Evolutionary conservation across 2,329 filamentous ascomycete genomes (phyloP).

Genomic region (Fonsecaea erecta): DNA sequence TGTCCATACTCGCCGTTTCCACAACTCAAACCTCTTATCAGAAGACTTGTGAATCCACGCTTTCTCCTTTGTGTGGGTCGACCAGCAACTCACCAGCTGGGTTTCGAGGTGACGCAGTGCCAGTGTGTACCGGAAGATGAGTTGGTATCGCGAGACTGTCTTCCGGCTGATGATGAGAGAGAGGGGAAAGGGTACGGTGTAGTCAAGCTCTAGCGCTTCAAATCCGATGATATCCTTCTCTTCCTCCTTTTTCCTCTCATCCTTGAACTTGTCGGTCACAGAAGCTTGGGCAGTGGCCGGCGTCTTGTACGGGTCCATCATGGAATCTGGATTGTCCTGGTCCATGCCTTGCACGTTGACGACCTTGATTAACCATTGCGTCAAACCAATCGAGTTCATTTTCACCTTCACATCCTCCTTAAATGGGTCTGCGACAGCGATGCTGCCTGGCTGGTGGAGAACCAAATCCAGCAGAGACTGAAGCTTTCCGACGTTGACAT

Average conservation of each 20-base stretch:
- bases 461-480: conserved; percentile 96
- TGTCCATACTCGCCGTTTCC: conserved; percentile 93
- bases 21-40: conserved; percentile 76
- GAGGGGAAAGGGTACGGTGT: conserved; percentile 90
- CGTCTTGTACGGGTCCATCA: conserved; percentile 72
- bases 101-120: conserved; percentile 88
- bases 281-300: conserved; percentile 56
- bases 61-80: conserved; percentile 78
- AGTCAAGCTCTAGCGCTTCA: conserved; percentile 91
- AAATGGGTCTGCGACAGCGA: conserved; percentile 92
- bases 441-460: conserved; percentile 91
- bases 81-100: conserved; percentile 84
- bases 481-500: conserved; percentile 88
- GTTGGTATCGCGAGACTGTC: conserved; percentile 94
- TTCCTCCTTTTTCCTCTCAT: conserved; percentile 81
- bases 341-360: conserved; percentile 97
- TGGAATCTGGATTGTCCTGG: conserved; percentile 69
- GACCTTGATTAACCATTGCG: conserved; percentile 91
- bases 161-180: conserved; percentile 95
- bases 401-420: conserved; percentile 98
- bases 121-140: conserved; percentile 91
- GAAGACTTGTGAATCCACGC: conserved; percentile 83
- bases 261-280: conserved; percentile 53
- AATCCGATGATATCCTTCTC: conserved; percentile 89
- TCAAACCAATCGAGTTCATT: conserved; percentile 93